Base-by-base conservation (phyloP, 352 stramenopile genomes). In the Phytopythium sindhum region DNA sequence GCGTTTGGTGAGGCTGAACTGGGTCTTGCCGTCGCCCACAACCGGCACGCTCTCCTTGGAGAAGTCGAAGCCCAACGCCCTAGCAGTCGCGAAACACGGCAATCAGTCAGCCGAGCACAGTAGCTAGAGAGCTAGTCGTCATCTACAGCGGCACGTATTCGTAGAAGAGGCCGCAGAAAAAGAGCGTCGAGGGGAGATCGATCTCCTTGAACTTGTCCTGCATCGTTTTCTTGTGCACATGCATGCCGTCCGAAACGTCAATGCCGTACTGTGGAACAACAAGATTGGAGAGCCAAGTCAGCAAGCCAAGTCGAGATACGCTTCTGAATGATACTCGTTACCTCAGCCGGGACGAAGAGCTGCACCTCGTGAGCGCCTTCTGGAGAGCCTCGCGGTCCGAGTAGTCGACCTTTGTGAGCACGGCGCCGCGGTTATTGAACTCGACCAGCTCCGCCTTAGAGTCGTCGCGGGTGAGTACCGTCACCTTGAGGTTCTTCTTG, bases 381-480 rank as follows among this genome's bases (percentile, higher is more conserved):
- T 55, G 61, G 26, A 77, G 23, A 10, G 53, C 60, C 29, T 60
- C 57, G 19, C 56, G 56, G 52, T 73, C 55, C 9, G 59, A 37
- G 57, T 77, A 77, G 47, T 61, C 39, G 21, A 77, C 60, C 42
- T 71, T 42, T 31, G 56, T 11, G 5, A 77, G 42, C 35, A 28
- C 67, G 47, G 65, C 70, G 39, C 70, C 69, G 23, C 62, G 61
- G 8, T 53, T 53, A 62, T 76, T 73, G 53, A 76, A 68, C 2
- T 65, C 63, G 55, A 72, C 62, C 26, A 76, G 57, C 50, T 66
- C 62, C 6, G 37, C n/a, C 62, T 70, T 66, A 35, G 35, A 54
- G 26, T 62, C 67, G 56, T 70, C 63, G 12, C 67, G 63, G 5
- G 67, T 75, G 57, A 75, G 68, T 42, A 75, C 65, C 24, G 58